Base-by-base conservation (phyloP, 2,329 filamentous ascomycete genomes). In the Shiraia sp. region DNA sequence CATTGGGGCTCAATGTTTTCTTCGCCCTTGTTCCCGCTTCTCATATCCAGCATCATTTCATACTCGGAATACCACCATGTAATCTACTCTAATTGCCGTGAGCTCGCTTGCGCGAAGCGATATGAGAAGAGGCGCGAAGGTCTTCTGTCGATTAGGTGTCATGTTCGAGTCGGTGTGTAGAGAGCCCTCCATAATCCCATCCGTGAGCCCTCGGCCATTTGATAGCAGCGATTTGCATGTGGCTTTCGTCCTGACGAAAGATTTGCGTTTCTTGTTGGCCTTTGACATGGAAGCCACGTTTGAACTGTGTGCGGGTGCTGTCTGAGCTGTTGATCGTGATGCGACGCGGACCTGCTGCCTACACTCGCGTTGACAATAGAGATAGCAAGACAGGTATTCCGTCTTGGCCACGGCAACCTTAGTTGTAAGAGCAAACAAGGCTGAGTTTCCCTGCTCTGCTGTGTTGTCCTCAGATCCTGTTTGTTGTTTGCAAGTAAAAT, bases 101-200 rank as follows among this genome's bases (percentile, higher is more conserved):
- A 49, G 42, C 17, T 47, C 55, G 25, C 48, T 49, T 1, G 53
- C 47, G 32, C 55, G 40, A 13, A 55, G 32, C 2, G 51, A 51
- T 12, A 57, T 48, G n/a, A 55, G 46, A 4, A 57, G 44, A 1
- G 51, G 55, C 6, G 49, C 49, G 4, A 55, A 41, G 8, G 51
- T 35, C 13, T 45, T 48, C 17, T 55, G 49, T 12, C 45, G 46
- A 15, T 51, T 51, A 35, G 42, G 40, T 28, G 31, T 42, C 27
- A 24, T 30, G 32, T 17, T 44, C 19, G 36, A 8, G 2, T 26
- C 22, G 15, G 28, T 13, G 13, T 37, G 34, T 12, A 42, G 27
- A 13, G 31, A n/a, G n/a, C n/a, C n/a, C n/a, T n/a, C n/a, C n/a
- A n/a, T n/a, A n/a, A n/a, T n/a, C n/a, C n/a, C n/a, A n/a, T n/a